Base-by-base conservation (phyloP, 2,329 filamentous ascomycete species). In the Allantophomopsis lycopodina region DNA sequence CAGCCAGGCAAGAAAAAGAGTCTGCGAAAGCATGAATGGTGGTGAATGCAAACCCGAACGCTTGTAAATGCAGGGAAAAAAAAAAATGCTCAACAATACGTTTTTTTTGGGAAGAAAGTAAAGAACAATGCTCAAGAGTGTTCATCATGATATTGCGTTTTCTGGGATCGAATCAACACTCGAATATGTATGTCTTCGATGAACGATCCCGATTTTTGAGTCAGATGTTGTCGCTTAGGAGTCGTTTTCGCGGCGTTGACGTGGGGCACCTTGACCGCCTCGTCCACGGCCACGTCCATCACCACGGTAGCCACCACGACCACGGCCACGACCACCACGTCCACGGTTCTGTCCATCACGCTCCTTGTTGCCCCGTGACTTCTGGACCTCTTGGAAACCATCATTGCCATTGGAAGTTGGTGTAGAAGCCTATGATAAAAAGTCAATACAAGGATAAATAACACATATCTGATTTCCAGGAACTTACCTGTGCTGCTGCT, bases 311-410 rank as follows among this genome's bases (percentile, higher is more conserved):
- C 61, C 63, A 38, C 64, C 63, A 44, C 72, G 64, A 21, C 71
- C 69, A 41, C 63, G 64, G 40, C 76, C 71, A 35, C 71, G 64
- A 41, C 66, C 68, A 51, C 67, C 66, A 40, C 69, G 69, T 50
- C 67, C 66, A 31, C 60, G 62, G 41, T 75, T 71, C 35, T 71
- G 65, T 41, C 59, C 63, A 42, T 75, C 55, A 31, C 60, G 63
- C 41, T 74, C 71, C 37, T 71, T 65, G 41, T 60, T 64, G 50
- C 67, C 66, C 41, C 73, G 72, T 52, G 74, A 73, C 42, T 66
- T 61, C 51, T 73, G 73, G 10, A 86, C 81, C 52, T 80, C 75
- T 43, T 80, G 76, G 67, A 86, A 87, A 17, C 81, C 82, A 52
- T 85, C 82, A 48, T 68, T 67, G 37, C 68, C 62, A 36, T 61